Evolutionary conservation across 2,329 filamentous ascomycete genomes (phyloP).

Genomic region (Akanthomyces muscarius): DNA sequence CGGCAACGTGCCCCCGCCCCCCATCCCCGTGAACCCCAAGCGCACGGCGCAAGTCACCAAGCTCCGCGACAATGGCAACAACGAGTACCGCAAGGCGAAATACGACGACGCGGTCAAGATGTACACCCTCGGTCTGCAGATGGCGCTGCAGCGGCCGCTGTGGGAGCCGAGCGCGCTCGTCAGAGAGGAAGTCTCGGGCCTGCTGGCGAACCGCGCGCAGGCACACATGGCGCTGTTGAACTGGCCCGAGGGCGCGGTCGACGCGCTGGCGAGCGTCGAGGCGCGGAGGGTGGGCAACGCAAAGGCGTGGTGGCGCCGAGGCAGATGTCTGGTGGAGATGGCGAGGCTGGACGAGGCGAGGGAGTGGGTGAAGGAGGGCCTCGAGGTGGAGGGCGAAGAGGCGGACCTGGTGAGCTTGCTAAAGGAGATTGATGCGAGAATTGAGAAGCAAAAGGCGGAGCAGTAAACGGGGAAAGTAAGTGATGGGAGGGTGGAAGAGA

Average conservation of each 20-base stretch:
- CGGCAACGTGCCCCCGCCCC: constrained; percentile 71
- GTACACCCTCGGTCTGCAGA: constrained; percentile 83
- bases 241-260: constrained; percentile 83
- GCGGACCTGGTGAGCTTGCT: constrained; percentile 59
- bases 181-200: constrained; percentile 73
- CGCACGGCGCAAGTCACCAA: constrained; percentile 83
- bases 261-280: constrained; percentile 85
- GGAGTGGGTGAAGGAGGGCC: constrained; percentile 69
- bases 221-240: constrained; percentile 76
- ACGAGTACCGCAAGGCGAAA: constrained; percentile 72
- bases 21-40: constrained; percentile 89
- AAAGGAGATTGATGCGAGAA: constrained; percentile 54
- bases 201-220: constrained; percentile 87
- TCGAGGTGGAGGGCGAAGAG: constrained; percentile 79
- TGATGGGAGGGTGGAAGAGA: not conserved
- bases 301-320: constrained; percentile 91
- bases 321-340: constrained; percentile 87
- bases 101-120: constrained; percentile 72
- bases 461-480: not conserved
- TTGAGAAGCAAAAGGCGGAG: constrained; percentile 31
- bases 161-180: constrained; percentile 88
- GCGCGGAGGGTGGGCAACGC: constrained; percentile 81
- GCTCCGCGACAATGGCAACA: constrained; percentile 83
- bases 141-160: constrained; percentile 74
- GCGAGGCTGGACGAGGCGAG: constrained; percentile 75